phyloP scores from a whole-genome alignment of 352 stramenopile genomes.

The Blastocystis sp. region DNA sequence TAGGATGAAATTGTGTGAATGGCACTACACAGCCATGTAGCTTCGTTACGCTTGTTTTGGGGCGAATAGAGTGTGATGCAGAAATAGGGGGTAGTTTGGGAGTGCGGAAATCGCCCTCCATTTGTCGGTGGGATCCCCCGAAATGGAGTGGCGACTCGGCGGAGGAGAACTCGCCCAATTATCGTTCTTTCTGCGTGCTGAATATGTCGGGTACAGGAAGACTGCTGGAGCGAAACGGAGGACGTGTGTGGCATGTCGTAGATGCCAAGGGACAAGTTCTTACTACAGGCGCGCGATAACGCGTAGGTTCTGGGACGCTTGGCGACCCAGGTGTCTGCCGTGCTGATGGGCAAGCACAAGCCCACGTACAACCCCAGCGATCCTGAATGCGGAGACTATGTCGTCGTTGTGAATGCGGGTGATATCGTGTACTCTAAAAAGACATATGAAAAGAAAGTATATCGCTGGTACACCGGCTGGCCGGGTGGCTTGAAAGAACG shows the following conservation, averaged over 20 bases:
- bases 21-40: too few relatives aligned
- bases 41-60: too few relatives aligned
- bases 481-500: constrained; percentile 67
- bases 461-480: constrained; percentile 67
- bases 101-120: too few relatives aligned
- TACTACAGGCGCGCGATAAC: not conserved
- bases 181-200: not conserved
- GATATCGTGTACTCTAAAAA: constrained; percentile 69
- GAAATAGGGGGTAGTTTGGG: too few relatives aligned
- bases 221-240: constrained; percentile 42
- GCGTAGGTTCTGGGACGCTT: constrained; percentile 55
- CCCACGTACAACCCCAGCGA: constrained; percentile 64
- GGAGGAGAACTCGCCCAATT: not conserved
- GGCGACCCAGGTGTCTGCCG: constrained; percentile 58
- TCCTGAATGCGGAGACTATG: constrained; percentile 68
- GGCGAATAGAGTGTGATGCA: too few relatives aligned
- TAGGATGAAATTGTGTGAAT: too few relatives aligned
- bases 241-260: constrained; percentile 64
- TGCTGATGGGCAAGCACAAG: constrained; percentile 69
- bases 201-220: constrained; percentile 50
- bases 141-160: not conserved
- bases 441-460: constrained; percentile 70
- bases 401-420: constrained; percentile 65
- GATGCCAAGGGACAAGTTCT: constrained; percentile 68
- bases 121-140: constrained; percentile 10